A percentile compares a stretch with the other conserved stretches of the same genome.
phyloP scores from a whole-genome alignment of 1,284 basidiomycete species.

The Melampsora americana region DNA sequence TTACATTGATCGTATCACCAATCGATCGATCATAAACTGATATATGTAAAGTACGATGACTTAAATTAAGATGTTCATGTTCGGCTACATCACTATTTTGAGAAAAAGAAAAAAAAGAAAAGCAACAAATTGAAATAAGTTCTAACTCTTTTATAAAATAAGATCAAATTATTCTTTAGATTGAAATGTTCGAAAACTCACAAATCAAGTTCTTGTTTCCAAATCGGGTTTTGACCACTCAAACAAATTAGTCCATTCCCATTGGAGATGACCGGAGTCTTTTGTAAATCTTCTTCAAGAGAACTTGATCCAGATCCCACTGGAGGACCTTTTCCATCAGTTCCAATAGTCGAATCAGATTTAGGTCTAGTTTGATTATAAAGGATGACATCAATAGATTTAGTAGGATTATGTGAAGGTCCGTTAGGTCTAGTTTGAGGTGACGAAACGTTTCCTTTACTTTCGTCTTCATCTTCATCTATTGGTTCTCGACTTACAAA shows the following conservation, averaged over 20 bases:
- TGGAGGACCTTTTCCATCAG: not conserved
- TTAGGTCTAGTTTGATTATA: not conserved
- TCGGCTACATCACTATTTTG: slow-evolving; percentile 30
- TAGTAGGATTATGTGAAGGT: not conserved
- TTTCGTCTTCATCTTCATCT: slow-evolving; percentile 64
- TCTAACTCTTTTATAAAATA: not conserved
- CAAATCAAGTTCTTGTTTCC: slow-evolving; percentile 98
- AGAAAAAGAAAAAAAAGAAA: not conserved
- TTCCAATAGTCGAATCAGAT: not conserved
- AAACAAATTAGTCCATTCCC: slow-evolving; percentile 26
- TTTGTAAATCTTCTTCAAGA: not conserved
- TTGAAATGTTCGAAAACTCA: not conserved
- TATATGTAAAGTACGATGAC: slow-evolving; percentile 30
- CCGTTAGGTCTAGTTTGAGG: not conserved
- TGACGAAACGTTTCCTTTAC: slow-evolving; percentile 11
- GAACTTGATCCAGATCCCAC: not conserved
- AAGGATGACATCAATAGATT: not conserved
- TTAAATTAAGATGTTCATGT: slow-evolving; percentile 11
- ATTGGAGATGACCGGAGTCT: not conserved
- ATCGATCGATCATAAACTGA: slow-evolving; percentile 44
- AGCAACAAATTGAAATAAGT: not conserved
- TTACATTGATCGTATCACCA: slow-evolving; percentile 23
- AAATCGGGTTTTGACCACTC: slow-evolving; percentile 80
- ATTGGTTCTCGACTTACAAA: slow-evolving; percentile 91
- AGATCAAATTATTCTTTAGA: not conserved